A percentile compares a stretch with the other conserved stretches of the same genome.
Evolutionary conservation across 2,329 filamentous ascomycete species (phyloP).

Genomic region (Fusarium incarnatum): DNA sequence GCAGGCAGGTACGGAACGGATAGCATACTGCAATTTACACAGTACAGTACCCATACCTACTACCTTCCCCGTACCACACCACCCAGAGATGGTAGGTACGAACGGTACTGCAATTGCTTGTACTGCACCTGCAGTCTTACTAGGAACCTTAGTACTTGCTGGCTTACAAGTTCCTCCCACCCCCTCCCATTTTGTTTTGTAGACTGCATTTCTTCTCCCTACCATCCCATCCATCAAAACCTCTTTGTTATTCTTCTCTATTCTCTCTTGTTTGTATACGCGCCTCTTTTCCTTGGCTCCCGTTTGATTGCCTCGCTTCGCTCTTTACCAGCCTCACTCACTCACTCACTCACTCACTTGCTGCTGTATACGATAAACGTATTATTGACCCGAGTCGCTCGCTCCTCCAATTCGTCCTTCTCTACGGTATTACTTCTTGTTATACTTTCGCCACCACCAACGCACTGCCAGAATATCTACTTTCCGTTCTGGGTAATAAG

Average conservation of each 20-base stretch:
- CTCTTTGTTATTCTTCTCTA: constrained; percentile 15
- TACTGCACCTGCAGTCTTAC: constrained; percentile 19
- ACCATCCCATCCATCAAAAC: constrained; percentile 13
- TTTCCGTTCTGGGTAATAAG: constrained; percentile 39
- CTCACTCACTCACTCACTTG: background rate
- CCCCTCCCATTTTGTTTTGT: constrained; percentile 27
- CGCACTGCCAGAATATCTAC: constrained; percentile 13
- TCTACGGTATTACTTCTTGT: background rate
- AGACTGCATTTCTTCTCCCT: constrained; percentile 7
- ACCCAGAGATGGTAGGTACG: constrained; percentile 5
- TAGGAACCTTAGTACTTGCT: constrained; percentile 2
- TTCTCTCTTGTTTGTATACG: constrained; percentile 20
- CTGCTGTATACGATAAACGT: constrained; percentile 11
- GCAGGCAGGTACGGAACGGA: background rate
- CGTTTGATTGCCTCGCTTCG: constrained; percentile 17
- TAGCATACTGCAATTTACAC: constrained; percentile 21
- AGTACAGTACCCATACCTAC: background rate
- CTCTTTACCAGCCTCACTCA: constrained; percentile 1
- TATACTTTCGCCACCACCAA: constrained; percentile 18
- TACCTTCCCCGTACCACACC: constrained; percentile 7
- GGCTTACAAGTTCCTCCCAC: constrained; percentile 40
- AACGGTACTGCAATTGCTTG: constrained; percentile 13
- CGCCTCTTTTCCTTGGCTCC: constrained; percentile 24
- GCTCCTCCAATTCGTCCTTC: background rate
- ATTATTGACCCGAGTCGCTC: constrained; percentile 28